Evolutionary conservation across 345 rosid species (phyloP).

Genomic region (Eucalyptus polyanthemos): DNA sequence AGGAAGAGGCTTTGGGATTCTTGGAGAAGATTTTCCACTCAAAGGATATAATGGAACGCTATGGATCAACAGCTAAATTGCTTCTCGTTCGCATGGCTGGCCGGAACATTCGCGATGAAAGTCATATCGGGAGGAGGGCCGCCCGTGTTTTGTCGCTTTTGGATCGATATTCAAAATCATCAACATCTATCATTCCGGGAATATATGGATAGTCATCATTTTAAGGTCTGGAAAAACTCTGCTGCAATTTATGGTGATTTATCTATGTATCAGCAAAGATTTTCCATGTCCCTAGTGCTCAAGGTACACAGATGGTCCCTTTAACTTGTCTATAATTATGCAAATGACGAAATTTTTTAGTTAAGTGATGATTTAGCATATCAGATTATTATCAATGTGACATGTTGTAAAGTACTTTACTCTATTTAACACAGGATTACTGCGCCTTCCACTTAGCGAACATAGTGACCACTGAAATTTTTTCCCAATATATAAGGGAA

Average conservation of each 20-base stretch:
- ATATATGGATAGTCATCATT: conserved; percentile 5
- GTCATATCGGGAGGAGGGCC: conserved; percentile 27
- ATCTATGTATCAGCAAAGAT: neutral
- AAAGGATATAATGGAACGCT: conserved; percentile 37
- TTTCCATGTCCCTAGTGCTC: neutral
- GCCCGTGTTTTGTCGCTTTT: conserved; percentile 23
- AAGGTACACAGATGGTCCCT: neutral
- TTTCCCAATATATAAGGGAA: neutral
- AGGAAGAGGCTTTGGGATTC: conserved; percentile 35
- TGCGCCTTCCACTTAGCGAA: neutral
- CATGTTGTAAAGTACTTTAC: neutral
- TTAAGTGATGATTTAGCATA: neutral
- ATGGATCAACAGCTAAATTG: conserved; percentile 30
- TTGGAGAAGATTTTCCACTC: conserved; percentile 39
- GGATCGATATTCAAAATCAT: conserved; percentile 47
- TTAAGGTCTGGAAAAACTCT: neutral
- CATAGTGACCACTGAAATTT: neutral
- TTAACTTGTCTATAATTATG: neutral
- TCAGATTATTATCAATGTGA: neutral
- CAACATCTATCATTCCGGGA: conserved; percentile 38
- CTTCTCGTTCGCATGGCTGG: conserved; percentile 27
- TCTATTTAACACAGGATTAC: neutral
- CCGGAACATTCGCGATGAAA: conserved; percentile 16
- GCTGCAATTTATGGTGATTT: neutral
- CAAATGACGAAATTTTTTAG: neutral